Conservation (phyloP, 768 basidiomycete genomes). For the Boletellus ananas region DNA sequence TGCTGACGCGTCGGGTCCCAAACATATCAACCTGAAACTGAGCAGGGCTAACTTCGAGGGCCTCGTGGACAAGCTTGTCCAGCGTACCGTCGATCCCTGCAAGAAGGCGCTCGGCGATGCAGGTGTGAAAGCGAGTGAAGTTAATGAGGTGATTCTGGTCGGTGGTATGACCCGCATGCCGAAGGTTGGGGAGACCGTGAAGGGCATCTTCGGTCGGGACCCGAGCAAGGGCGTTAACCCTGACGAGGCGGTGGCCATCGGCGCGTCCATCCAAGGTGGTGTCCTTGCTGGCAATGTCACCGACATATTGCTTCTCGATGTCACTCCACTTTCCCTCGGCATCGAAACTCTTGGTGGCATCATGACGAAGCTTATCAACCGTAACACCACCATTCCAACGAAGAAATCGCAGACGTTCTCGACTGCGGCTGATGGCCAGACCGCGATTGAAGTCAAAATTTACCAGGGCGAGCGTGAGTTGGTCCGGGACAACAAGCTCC, state of each 20-base stretch:
- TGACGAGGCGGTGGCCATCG: constrained; percentile 98
- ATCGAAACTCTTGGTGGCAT: constrained; percentile 98
- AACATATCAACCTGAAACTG: constrained; percentile 94
- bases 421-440: constrained; percentile 97
- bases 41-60: constrained; percentile 87
- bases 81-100: constrained; percentile 92
- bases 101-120: constrained; percentile 96
- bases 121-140: constrained; percentile 86
- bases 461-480: constrained; percentile 99
- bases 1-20: constrained; percentile 89
- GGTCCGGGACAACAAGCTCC: constrained; percentile 96
- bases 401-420: constrained; percentile 99
- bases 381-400: constrained; percentile 99
- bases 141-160: constrained; percentile 96
- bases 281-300: constrained; percentile 96
- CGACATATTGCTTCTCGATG: constrained; percentile 91
- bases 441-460: constrained; percentile 99
- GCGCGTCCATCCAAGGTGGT: constrained; percentile 97
- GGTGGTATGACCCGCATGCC: constrained; percentile 99
- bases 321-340: constrained; percentile 93
- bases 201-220: constrained; percentile 86
- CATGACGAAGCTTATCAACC: constrained; percentile 97
- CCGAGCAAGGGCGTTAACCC: constrained; percentile 99
- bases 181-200: constrained; percentile 86
- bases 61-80: constrained; percentile 77